A percentile compares a stretch with the other conserved stretches of the same genome.
Conservation (phyloP, 805 yeast genomes). For the Candida coquimbonensis region DNA sequence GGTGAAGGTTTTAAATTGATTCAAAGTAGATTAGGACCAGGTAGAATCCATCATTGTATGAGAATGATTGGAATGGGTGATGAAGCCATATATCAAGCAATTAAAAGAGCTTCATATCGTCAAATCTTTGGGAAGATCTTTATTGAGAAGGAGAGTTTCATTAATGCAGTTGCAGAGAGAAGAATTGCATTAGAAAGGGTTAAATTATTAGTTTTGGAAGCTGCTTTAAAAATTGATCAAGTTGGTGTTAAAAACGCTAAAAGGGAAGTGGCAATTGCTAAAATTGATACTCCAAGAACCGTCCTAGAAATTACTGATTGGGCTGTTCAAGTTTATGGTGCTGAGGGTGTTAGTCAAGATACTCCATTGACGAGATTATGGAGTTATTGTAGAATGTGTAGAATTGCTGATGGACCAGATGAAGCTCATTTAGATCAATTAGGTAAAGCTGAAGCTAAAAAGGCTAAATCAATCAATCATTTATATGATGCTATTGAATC, state of each 20-base stretch:
- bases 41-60: slow-evolving; percentile 69
- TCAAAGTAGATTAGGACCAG: slow-evolving; percentile 61
- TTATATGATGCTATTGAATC: slow-evolving; percentile 20
- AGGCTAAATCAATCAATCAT: slow-evolving; percentile 29
- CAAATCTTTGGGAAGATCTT: slow-evolving; percentile 45
- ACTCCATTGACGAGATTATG: slow-evolving; percentile 49
- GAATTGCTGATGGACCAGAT: slow-evolving; percentile 68
- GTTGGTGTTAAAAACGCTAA: slow-evolving; percentile 48
- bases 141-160: slow-evolving; percentile 43
- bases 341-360: slow-evolving; percentile 58
- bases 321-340: slow-evolving; percentile 59
- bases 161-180: slow-evolving; percentile 41
- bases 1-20: slow-evolving; percentile 59
- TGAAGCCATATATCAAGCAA: slow-evolving; percentile 40
- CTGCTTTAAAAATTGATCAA: slow-evolving; percentile 53
- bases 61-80: slow-evolving; percentile 56
- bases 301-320: slow-evolving; percentile 47
- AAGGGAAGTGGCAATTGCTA: slow-evolving; percentile 54
- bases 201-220: slow-evolving; percentile 46
- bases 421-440: slow-evolving; percentile 56
- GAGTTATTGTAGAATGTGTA: slow-evolving; percentile 44
- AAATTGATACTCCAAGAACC: slow-evolving; percentile 55
- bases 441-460: slow-evolving; percentile 40
- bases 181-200: slow-evolving; percentile 50
- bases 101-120: slow-evolving; percentile 46